These are phyloP conservation scores for Ciborinia camelliae DNA, from an alignment of 2,329 filamentous ascomycete genomes.

Conservation along the genomic window DNA sequence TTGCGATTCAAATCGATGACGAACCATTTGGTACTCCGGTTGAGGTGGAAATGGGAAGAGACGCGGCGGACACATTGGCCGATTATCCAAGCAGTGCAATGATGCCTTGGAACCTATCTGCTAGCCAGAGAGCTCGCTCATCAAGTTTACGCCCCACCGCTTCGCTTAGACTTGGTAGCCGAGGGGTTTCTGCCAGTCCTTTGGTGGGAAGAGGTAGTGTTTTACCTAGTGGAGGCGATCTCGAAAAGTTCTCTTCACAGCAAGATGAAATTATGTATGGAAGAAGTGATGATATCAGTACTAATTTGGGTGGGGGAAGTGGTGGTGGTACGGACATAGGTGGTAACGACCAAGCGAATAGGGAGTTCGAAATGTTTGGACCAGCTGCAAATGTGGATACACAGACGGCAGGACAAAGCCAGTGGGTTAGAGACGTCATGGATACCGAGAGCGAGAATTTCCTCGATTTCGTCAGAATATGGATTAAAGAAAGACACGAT, in stretches of 20 bases:
- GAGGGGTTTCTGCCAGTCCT: slow-evolving; percentile 58
- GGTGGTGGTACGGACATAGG: background rate
- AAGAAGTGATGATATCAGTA: slow-evolving; percentile 2
- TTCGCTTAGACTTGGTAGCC: slow-evolving; percentile 36
- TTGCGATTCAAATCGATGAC: slow-evolving; percentile 43
- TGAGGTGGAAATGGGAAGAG: slow-evolving; percentile 68
- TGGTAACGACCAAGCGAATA: slow-evolving; percentile 22
- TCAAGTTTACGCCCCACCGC: slow-evolving; percentile 37
- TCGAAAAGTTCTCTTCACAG: slow-evolving; percentile 28
- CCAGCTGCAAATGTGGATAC: slow-evolving; percentile 44
- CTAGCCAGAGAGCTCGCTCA: slow-evolving; percentile 43
- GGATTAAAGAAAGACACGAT: slow-evolving; percentile 39
- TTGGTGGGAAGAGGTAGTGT: slow-evolving; percentile 48
- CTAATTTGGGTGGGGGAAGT: background rate
- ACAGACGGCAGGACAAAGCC: slow-evolving; percentile 45
- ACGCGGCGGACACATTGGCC: slow-evolving; percentile 61
- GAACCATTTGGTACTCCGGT: slow-evolving; percentile 23
- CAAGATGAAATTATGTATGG: slow-evolving; percentile 12
- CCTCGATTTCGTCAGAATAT: slow-evolving; percentile 53
- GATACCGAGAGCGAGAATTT: slow-evolving; percentile 62
- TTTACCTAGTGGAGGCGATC: slow-evolving; percentile 26
- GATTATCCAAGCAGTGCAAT: slow-evolving; percentile 60
- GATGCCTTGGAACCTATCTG: slow-evolving; percentile 66
- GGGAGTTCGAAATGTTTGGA: slow-evolving; percentile 46
- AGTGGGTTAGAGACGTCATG: slow-evolving; percentile 50